These are phyloP conservation scores for Lactuca saligna DNA, from an alignment of 129 eudicot species.

Conservation along the genomic window DNA sequence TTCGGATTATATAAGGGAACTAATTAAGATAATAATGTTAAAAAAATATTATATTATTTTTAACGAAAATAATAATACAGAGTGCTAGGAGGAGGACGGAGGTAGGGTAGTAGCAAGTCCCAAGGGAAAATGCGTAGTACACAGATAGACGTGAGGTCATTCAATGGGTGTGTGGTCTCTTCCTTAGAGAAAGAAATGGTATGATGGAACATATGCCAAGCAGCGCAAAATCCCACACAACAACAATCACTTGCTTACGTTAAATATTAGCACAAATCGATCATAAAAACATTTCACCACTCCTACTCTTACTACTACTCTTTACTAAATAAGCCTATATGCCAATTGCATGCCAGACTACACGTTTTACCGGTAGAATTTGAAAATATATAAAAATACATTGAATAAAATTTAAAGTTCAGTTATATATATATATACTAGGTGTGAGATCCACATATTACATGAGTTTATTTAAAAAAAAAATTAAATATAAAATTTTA, in stretches of 20 bases:
- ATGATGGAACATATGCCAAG: conserved; percentile 1
- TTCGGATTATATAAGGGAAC: too few relatives aligned
- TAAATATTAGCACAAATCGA: background rate
- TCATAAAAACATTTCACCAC: background rate
- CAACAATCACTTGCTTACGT: conserved; percentile 1
- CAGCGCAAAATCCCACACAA: background rate
- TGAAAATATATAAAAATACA: too few relatives aligned
- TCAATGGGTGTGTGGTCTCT: background rate
- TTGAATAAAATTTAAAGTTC: too few relatives aligned
- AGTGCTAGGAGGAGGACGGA: background rate
- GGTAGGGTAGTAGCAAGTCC: background rate
- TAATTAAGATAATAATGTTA: too few relatives aligned
- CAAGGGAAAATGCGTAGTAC: background rate
- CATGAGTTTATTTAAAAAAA: too few relatives aligned
- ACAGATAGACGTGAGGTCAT: background rate
- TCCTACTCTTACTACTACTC: background rate
- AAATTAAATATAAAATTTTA: too few relatives aligned
- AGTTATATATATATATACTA: too few relatives aligned
- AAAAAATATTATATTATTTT: too few relatives aligned
- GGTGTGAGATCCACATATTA: too few relatives aligned
- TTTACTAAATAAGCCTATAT: background rate
- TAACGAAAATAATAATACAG: too few relatives aligned
- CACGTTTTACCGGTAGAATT: background rate
- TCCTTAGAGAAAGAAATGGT: background rate
- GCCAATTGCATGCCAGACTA: background rate